Evolutionary conservation across 129 eudicot species (phyloP), one percentile per base, ranked within the genome.

Genomic region (Helianthus tuberosus): DNA sequence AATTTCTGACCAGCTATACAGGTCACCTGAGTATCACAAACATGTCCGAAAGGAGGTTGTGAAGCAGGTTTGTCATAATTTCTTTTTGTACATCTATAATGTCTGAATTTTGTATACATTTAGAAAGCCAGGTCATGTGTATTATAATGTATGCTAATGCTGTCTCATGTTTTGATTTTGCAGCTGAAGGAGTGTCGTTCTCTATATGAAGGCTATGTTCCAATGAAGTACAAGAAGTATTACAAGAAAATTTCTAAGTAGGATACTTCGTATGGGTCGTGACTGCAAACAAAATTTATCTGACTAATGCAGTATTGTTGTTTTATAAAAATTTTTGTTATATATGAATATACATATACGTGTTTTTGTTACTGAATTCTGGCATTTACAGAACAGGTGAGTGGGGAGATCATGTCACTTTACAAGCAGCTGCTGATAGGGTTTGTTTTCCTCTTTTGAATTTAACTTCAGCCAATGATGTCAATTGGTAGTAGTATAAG

Each of bases 371-470:
- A 73, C 83, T 81, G 54, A 66, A 75, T 75, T 49, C 6, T 69
- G 64, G 59, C 77, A 60, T 50, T 66, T 83, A 66, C 88, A 89
- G 95, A 79, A 64, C 83, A 32, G 94, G 97, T 69, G 91, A 90
- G 80, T 90, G 96, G 94, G 96, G 94, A 36, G 96, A 90, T 78
- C 96, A 90, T 60, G 89, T 90, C 72, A 90, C 96, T 6, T 82
- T 90, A 69, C 96, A 90, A 83, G 96, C 96, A 15, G 96, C 96
- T 25, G 96, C 96, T 77, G 96, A 90, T 77, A 87, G 80, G 92
- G 92, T 90, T 44, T 66, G 68, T 80, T 75, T 25, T 57, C 35
- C 63, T 57, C 29, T 53, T 53, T n/a, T 52, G 20, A 27, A 27
- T 27, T 55, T 20, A 54, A 55, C 39, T 59, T 59, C 15, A 23